Evolutionary conservation across 2,329 filamentous ascomycete species (phyloP).

Genomic region (Drechslerella dactyloides): DNA sequence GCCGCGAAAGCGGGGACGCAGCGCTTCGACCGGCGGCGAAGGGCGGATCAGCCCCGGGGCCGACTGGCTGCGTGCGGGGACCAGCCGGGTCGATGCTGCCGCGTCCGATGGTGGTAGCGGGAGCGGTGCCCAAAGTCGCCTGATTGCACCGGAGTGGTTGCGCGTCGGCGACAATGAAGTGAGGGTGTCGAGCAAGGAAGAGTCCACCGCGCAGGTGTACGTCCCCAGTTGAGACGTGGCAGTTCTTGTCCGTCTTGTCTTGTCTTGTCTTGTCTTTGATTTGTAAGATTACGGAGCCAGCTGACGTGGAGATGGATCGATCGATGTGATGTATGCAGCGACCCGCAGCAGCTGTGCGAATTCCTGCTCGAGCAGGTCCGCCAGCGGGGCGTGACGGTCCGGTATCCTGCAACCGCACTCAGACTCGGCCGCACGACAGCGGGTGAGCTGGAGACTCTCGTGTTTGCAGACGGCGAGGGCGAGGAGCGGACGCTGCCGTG

Average conservation of each 20-base stretch:
- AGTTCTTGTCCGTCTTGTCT: conserved; percentile 8
- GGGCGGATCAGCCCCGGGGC: conserved; percentile 62
- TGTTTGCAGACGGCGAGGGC: conserved; percentile 54
- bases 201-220: conserved; percentile 70
- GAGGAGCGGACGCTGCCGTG: conserved; percentile 63
- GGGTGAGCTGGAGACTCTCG: conserved; percentile 21
- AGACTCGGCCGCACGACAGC: conserved; percentile 15
- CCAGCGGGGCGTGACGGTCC: conserved; percentile 69
- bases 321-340: too few relatives aligned
- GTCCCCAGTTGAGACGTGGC: conserved; percentile 50
- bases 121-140: conserved; percentile 56
- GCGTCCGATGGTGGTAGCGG: conserved; percentile 67
- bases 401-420: conserved; percentile 65
- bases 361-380: conserved; percentile 68
- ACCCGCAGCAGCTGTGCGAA: conserved; percentile 70
- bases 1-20: conserved; percentile 55
- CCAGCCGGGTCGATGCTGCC: conserved; percentile 67
- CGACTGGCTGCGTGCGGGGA: conserved; percentile 71
- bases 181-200: conserved; percentile 68
- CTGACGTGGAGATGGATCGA: conserved; percentile 57
- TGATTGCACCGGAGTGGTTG: conserved; percentile 27
- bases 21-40: conserved; percentile 56
- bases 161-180: conserved; percentile 63
- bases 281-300: conserved; percentile 39
- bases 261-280: conserved; percentile 18